Conservation (phyloP, 495 filamentous ascomycete species). For the Diplogelasinospora grovesii region DNA sequence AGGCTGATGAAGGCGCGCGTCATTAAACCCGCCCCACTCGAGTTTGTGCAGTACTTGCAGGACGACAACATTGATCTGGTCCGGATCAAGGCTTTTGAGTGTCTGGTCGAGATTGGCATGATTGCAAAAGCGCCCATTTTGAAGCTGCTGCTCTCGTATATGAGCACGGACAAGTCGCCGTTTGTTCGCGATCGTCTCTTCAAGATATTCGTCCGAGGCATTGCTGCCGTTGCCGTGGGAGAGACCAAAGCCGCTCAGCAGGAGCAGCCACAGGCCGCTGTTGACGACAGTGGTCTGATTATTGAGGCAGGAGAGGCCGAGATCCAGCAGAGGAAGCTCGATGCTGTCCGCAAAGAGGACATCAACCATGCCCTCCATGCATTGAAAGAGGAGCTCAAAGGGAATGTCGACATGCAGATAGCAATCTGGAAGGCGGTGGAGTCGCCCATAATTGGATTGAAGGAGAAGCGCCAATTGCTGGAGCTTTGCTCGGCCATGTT, state of each 20-base stretch:
- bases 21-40: constrained; percentile 51
- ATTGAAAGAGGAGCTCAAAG: constrained; percentile 62
- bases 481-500: constrained; percentile 74
- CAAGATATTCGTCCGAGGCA: constrained; percentile 57
- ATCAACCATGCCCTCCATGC: constrained; percentile 68
- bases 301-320: constrained; percentile 62
- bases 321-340: constrained; percentile 59
- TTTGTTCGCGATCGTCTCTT: constrained; percentile 68
- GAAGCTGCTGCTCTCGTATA: constrained; percentile 59
- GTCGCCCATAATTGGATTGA: constrained; percentile 55
- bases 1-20: constrained; percentile 65
- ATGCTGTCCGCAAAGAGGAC: constrained; percentile 65
- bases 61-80: constrained; percentile 72
- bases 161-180: constrained; percentile 73
- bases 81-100: constrained; percentile 75
- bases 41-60: constrained; percentile 75
- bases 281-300: constrained; percentile 57
- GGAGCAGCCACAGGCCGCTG: constrained; percentile 18
- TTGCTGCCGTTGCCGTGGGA: constrained; percentile 78
- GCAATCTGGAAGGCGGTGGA: constrained; percentile 75
- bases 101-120: constrained; percentile 70
- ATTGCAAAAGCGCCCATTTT: constrained; percentile 56
- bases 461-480: constrained; percentile 70
- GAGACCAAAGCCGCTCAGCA: constrained; percentile 36
- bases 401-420: constrained; percentile 54